These are phyloP conservation scores for Phytophthora sp. DNA, from an alignment of 352 stramenopile genomes.

Conservation along the genomic window DNA sequence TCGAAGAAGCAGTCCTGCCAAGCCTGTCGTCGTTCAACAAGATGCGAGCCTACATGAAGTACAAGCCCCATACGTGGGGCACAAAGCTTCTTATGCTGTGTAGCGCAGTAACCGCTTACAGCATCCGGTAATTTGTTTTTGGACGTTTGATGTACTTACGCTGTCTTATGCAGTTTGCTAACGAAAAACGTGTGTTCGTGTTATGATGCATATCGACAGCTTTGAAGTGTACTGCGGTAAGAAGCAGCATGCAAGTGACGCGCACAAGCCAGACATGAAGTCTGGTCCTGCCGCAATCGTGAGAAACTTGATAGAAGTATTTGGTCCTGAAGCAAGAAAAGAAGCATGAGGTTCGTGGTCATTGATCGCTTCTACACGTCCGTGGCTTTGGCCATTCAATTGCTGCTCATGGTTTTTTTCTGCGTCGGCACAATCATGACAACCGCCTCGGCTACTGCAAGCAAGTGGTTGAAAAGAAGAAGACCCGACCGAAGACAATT, in stretches of 20 bases:
- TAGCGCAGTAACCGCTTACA: background rate
- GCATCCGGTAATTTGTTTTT: slow-evolving; percentile 24
- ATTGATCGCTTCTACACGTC: slow-evolving; percentile 25
- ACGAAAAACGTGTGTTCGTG: background rate
- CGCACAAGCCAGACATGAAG: slow-evolving; percentile 8
- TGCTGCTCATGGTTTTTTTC: slow-evolving; percentile 25
- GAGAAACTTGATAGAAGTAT: background rate
- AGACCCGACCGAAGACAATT: background rate
- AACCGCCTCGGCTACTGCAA: too few relatives aligned
- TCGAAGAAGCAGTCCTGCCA: slow-evolving; percentile 27
- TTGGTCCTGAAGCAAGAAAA: background rate
- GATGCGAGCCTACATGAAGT: too few relatives aligned
- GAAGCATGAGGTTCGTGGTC: slow-evolving; percentile 9
- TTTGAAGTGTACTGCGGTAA: slow-evolving; percentile 9
- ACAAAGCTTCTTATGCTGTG: background rate
- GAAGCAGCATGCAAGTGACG: slow-evolving; percentile 6
- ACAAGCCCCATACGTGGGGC: background rate
- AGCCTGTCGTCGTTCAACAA: background rate
- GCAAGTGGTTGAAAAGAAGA: too few relatives aligned
- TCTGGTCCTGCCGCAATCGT: slow-evolving; percentile 1
- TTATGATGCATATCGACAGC: background rate
- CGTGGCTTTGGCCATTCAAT: too few relatives aligned
- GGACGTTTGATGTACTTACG: slow-evolving; percentile 2
- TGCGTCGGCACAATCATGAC: slow-evolving; percentile 22
- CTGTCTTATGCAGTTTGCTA: slow-evolving; percentile 18